A percentile compares a stretch with the other conserved stretches of the same genome.
Conservation (phyloP, 331 rosid species). For the Dryas integrifolia region DNA sequence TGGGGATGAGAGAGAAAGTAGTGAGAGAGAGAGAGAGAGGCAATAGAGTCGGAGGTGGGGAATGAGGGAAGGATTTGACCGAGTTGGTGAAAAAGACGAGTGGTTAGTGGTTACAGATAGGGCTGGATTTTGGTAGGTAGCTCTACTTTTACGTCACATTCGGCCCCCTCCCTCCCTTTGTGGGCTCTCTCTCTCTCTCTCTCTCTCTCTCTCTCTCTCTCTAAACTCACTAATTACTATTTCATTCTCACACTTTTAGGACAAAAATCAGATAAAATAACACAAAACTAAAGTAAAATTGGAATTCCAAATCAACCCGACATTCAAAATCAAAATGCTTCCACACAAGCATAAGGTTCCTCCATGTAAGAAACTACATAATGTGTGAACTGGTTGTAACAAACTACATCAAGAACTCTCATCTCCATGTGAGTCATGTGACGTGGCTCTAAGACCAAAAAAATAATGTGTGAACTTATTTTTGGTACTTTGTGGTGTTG, state of each 20-base stretch:
- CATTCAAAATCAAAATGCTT: neutral
- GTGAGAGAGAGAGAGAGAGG: neutral
- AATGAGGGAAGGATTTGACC: constrained; percentile 46
- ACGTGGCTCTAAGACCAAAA: too few relatives aligned
- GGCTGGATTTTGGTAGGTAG: constrained; percentile 49
- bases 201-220: neutral
- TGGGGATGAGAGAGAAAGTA: neutral
- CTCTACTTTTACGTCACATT: constrained; percentile 32
- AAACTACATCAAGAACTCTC: neutral
- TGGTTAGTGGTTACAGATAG: constrained; percentile 51
- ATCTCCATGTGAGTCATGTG: neutral
- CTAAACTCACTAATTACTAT: neutral
- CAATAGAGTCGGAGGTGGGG: constrained; percentile 19
- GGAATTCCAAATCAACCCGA: neutral
- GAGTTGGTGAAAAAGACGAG: constrained; percentile 57
- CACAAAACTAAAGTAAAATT: neutral
- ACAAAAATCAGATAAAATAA: too few relatives aligned
- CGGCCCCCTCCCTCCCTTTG: neutral
- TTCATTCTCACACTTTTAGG: neutral
- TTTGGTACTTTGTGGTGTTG: too few relatives aligned
- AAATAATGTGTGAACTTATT: too few relatives aligned
- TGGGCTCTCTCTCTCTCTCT: constrained; percentile 5
- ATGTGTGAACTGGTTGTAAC: too few relatives aligned
- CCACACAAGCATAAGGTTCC: neutral
- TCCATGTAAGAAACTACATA: neutral